A percentile compares a stretch with the other conserved stretches of the same genome.
phyloP scores from a whole-genome alignment of 2,329 filamentous ascomycete genomes.

The Sclerotinia borealis region DNA sequence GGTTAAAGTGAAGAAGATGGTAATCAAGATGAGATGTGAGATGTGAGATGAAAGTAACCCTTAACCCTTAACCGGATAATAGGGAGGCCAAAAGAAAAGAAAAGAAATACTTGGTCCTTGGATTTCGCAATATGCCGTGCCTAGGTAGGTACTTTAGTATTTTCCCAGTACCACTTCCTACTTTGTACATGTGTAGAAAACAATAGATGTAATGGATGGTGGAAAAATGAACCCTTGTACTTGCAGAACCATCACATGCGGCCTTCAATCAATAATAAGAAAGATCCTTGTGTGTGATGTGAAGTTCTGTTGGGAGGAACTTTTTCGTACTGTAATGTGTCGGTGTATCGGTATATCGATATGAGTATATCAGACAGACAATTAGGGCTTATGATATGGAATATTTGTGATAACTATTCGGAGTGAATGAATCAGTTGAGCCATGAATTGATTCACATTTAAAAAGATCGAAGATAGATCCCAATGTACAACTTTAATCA shows the following conservation, averaged over 20 bases:
- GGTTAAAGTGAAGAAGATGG: background rate
- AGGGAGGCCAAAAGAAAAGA: background rate
- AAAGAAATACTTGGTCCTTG: background rate
- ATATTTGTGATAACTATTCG: background rate
- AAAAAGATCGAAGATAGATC: too few species aligned
- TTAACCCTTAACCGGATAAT: background rate
- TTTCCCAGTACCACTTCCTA: background rate
- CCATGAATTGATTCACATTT: too few species aligned
- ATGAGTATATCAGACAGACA: too few species aligned
- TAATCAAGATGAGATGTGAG: background rate
- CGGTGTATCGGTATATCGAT: background rate
- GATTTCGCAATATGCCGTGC: background rate
- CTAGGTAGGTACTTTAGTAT: background rate
- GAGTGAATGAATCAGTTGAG: too few species aligned
- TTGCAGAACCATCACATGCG: slow-evolving; percentile 17
- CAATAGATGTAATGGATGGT: slow-evolving; percentile 2
- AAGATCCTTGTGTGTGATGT: slow-evolving; percentile 2
- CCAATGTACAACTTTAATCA: too few species aligned
- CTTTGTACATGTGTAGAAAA: background rate
- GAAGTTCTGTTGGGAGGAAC: background rate
- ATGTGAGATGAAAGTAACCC: background rate
- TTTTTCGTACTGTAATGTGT: too few species aligned
- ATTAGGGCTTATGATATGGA: background rate
- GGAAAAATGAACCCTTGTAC: slow-evolving; percentile 15
- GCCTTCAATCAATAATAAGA: background rate